phyloP scores from a whole-genome alignment of 176 grass and related monocot genomes.

The Aegilops bicornis region DNA sequence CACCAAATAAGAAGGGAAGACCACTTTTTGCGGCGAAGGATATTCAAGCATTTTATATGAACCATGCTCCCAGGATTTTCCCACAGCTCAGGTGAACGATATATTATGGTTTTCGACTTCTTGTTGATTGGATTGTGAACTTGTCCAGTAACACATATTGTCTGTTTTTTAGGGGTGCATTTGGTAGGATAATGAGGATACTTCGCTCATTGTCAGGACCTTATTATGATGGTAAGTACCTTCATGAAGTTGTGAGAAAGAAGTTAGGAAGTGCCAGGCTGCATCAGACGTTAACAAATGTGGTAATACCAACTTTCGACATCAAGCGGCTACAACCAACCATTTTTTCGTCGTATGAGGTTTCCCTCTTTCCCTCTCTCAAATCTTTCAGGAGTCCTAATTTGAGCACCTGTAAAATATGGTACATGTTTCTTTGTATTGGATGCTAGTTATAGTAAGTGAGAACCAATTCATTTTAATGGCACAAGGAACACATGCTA shows the following conservation, averaged over 20 bases:
- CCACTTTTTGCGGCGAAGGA: constrained; percentile 86
- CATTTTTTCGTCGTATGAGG: constrained; percentile 84
- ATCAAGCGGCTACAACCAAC: constrained; percentile 76
- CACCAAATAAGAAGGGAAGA: constrained; percentile 53
- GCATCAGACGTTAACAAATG: constrained; percentile 72
- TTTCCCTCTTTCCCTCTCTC: constrained; percentile 1
- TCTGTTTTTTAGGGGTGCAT: constrained; percentile 53
- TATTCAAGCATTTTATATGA: constrained; percentile 70
- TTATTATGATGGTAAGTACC: constrained; percentile 78
- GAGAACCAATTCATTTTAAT: background rate
- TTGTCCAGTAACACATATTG: background rate
- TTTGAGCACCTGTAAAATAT: constrained; percentile 18
- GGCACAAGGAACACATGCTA: background rate
- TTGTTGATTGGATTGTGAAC: constrained; percentile 18
- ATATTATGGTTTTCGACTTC: background rate
- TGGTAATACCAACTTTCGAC: constrained; percentile 86
- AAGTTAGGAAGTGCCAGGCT: constrained; percentile 60
- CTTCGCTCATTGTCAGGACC: constrained; percentile 61
- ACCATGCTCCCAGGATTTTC: constrained; percentile 68
- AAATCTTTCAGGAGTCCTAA: background rate
- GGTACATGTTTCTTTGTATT: background rate
- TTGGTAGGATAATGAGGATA: constrained; percentile 55
- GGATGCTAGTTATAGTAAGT: background rate
- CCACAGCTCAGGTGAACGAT: constrained; percentile 58
- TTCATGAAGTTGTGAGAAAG: constrained; percentile 72